Conservation (phyloP, 176 grass and related monocot species). For the Cenchrus purpureus region DNA sequence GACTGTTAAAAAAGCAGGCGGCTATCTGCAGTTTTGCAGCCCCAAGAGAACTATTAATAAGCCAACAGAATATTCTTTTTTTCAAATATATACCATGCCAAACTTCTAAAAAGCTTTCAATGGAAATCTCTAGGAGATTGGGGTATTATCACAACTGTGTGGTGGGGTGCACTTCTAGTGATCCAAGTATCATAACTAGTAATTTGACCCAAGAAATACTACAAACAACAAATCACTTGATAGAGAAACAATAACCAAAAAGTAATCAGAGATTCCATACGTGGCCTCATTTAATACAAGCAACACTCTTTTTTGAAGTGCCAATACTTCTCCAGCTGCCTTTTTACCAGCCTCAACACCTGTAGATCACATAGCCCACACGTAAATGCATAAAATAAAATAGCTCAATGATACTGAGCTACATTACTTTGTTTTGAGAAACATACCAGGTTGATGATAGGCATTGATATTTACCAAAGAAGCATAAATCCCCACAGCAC, state of each 20-base stretch:
- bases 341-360: slow-evolving; percentile 99
- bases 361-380: slow-evolving; percentile 40
- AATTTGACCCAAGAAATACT: not conserved
- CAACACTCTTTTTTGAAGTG: slow-evolving; percentile 96
- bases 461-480: slow-evolving; percentile 96
- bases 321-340: slow-evolving; percentile 94
- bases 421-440: slow-evolving; percentile 13
- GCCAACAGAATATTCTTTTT: not conserved
- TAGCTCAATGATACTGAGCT: slow-evolving; percentile 5
- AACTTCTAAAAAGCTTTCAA: not conserved
- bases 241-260: slow-evolving; percentile 4
- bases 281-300: slow-evolving; percentile 89
- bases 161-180: not conserved
- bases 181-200: not conserved
- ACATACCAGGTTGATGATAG: slow-evolving; percentile 94
- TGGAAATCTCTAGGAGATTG: not conserved
- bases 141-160: not conserved
- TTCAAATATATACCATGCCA: not conserved
- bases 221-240: not conserved
- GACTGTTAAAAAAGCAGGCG: not conserved
- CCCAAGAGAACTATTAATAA: too few relatives aligned
- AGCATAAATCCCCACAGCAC: slow-evolving; percentile 97
- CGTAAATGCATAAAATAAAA: slow-evolving; percentile 24
- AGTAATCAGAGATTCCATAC: slow-evolving; percentile 50
- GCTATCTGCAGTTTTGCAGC: not conserved